Percentiles rank a stretch among this genome's conserved stretches.
Conservation (phyloP, 2,329 filamentous ascomycete genomes). For the Annulohypoxylon truncatum region DNA sequence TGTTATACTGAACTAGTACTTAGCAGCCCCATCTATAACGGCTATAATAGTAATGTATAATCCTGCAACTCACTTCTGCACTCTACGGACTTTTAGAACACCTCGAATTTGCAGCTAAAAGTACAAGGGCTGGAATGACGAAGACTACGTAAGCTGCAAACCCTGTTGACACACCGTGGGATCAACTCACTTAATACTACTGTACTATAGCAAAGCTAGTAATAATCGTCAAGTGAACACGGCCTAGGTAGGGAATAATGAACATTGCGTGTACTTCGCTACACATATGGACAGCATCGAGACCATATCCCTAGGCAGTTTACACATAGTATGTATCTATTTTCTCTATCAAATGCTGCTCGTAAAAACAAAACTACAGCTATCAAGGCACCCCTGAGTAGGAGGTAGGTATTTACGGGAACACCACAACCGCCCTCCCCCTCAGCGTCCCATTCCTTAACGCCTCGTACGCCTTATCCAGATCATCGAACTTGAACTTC, state of each 20-base stretch:
- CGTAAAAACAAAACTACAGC: background rate
- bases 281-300: background rate
- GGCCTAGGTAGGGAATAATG: background rate
- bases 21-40: background rate
- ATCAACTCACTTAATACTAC: slow-evolving; percentile 1
- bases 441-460: slow-evolving; percentile 27
- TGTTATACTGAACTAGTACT: slow-evolving; percentile 3
- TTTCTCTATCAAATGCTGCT: background rate
- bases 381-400: background rate
- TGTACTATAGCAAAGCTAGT: background rate
- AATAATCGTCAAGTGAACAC: background rate
- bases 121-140: background rate
- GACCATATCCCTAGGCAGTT: background rate
- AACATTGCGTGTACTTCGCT: background rate
- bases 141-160: background rate
- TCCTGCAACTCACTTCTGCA: background rate
- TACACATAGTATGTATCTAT: background rate
- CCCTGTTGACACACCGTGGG: background rate
- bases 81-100: background rate
- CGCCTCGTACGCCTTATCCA: slow-evolving; percentile 33
- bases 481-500: slow-evolving; percentile 30
- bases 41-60: background rate
- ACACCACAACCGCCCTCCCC: slow-evolving; percentile 36
- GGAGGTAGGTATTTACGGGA: slow-evolving; percentile 17
- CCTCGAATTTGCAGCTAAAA: background rate